A percentile compares a stretch with the other conserved stretches of the same genome.
phyloP scores from a whole-genome alignment of 148 eudicot species.

The Fagopyrum esculentum region DNA sequence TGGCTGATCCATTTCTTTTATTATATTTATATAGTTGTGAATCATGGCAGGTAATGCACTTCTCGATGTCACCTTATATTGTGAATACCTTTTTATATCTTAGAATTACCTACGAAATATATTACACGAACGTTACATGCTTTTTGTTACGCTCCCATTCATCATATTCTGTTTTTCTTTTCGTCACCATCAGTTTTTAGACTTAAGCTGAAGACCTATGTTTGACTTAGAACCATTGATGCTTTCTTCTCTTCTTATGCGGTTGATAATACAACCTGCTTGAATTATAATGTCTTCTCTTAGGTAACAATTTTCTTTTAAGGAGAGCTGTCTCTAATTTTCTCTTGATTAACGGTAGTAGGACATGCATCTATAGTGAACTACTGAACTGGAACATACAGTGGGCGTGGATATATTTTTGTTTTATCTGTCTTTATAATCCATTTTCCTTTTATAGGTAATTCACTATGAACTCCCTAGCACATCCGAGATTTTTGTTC shows the following conservation, averaged over 20 bases:
- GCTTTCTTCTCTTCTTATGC: not conserved
- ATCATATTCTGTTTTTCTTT: not conserved
- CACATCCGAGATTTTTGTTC: conserved; percentile 84
- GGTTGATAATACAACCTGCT: not conserved
- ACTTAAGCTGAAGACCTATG: not conserved
- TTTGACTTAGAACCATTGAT: not conserved
- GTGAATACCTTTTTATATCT: not conserved
- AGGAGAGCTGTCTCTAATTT: not conserved
- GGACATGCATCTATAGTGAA: not conserved
- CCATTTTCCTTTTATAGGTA: conserved; percentile 33
- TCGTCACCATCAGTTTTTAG: too few species aligned
- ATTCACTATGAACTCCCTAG: conserved; percentile 88
- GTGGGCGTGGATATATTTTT: not conserved
- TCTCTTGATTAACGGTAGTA: not conserved
- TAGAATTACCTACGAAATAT: too few species aligned
- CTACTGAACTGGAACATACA: not conserved
- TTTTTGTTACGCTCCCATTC: not conserved
- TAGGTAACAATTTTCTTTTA: too few species aligned
- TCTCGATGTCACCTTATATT: not conserved
- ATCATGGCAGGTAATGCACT: too few species aligned
- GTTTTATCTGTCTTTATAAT: not conserved
- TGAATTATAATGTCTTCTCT: not conserved
- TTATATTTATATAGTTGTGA: too few species aligned
- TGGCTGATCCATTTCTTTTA: too few species aligned
- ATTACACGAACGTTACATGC: not conserved